Evolutionary conservation across 257 asterid genomes (phyloP).

Genomic region (Linderniella brevidens): DNA sequence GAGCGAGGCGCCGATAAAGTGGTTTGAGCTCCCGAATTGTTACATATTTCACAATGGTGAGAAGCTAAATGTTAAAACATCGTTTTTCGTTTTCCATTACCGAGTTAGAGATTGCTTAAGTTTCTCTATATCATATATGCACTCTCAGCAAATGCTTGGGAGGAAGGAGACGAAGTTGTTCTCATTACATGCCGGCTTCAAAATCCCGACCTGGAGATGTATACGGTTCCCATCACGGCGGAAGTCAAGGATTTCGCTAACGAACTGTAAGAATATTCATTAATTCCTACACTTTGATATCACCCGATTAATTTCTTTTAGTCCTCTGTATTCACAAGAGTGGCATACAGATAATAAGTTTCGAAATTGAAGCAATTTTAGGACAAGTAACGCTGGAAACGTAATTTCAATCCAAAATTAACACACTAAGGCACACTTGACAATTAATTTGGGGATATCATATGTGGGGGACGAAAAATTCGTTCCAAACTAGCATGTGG

Average conservation of each 20-base stretch:
- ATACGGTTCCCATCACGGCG: conserved; percentile 37
- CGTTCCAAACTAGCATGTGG: no score
- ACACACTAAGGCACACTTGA: no score
- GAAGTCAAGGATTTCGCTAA: conserved; percentile 56
- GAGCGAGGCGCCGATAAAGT: conserved; percentile 60
- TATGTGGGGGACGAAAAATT: no score
- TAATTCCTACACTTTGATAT: background rate
- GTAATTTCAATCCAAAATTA: no score
- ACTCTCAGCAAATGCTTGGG: conserved; percentile 99
- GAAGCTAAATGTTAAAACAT: conserved; percentile 12
- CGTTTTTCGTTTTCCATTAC: background rate
- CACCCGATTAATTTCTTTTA: no score
- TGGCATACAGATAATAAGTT: no score
- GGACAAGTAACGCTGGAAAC: no score
- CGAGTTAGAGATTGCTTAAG: background rate
- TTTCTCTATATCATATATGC: no score
- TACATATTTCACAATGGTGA: conserved; percentile 93
- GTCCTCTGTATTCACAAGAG: no score
- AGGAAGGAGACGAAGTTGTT: conserved; percentile 95
- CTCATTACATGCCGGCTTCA: conserved; percentile 76
- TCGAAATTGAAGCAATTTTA: no score
- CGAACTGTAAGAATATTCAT: conserved; percentile 55
- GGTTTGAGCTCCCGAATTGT: conserved; percentile 99
- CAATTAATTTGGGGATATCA: no score
- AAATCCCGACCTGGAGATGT: conserved; percentile 68